phyloP scores from a whole-genome alignment of 257 asterid species.

The Penstemon davidsonii region DNA sequence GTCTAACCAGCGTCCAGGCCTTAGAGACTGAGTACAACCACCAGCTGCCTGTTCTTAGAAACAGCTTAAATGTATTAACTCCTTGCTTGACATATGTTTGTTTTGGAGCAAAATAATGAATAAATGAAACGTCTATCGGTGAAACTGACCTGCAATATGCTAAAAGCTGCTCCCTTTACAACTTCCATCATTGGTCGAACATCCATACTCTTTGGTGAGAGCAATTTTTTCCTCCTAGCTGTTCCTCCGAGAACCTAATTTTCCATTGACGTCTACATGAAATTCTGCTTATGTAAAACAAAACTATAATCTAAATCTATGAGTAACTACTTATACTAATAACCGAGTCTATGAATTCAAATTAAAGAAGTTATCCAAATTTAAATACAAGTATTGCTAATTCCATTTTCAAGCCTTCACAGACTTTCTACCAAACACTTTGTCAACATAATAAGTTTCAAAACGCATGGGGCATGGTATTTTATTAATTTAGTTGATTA shows the following conservation, averaged over 20 bases:
- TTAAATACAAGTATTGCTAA: background rate
- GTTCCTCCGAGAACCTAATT: conserved; percentile 90
- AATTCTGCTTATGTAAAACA: background rate
- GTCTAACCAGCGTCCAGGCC: conserved; percentile 97
- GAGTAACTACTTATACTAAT: no score
- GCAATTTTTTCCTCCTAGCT: conserved; percentile 88
- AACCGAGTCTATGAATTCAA: no score
- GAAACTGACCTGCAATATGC: conserved; percentile 75
- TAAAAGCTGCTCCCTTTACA: conserved; percentile 90
- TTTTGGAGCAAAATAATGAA: conserved; percentile 1
- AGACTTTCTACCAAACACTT: background rate
- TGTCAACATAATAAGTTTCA: no score
- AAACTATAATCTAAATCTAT: no score
- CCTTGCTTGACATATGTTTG: conserved; percentile 5
- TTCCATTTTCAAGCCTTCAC: background rate
- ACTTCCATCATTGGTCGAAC: conserved; percentile 99
- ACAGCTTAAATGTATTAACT: conserved; percentile 25
- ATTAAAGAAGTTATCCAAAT: background rate
- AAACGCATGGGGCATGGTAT: no score
- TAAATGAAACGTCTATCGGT: conserved; percentile 6
- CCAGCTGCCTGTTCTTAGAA: conserved; percentile 72
- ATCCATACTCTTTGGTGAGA: conserved; percentile 94
- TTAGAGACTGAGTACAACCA: conserved; percentile 76
- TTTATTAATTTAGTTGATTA: background rate
- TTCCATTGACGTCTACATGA: conserved; percentile 24